Evolutionary conservation across 805 yeast species (phyloP), one percentile per base, ranked within the genome.

Genomic region (Myxozyma kluyveri): DNA sequence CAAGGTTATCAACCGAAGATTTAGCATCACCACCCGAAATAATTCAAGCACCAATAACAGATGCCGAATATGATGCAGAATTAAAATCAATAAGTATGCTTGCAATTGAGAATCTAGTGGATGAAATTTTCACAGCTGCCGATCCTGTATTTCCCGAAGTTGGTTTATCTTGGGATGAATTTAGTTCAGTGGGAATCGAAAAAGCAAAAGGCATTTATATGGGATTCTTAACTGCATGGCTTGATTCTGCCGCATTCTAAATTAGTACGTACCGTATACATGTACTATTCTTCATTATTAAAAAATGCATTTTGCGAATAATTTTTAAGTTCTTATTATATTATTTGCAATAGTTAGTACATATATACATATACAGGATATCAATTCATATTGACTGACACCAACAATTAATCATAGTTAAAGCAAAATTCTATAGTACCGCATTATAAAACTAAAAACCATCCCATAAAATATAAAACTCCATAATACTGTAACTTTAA

Each of bases 41-140:
- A 22, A 10, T 38, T 4, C 41, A 24, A n/a, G 12, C 41, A 10
- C 12, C 35, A n/a, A 19, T 43, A 14, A 24, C 19, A 9, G 57
- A 44, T 17, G 35, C 43, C 5, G 59, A 53, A 22, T 61, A 55
- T 39, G 57, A 52, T 18, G 50, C 60, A 3, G 59, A 56, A 35
- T 42, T 56, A 7, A 48, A 49, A 27, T 12, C 42, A 27, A 46
- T 44, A 14, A 49, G 40, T n/a, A 35, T 56, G 51, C 23, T n/a
- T 10, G 59, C 54, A 4, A 53, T 53, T 3, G 54, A 54, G 17
- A 37, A 37, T 7, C 29, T 56, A 12, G 57, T 56, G 12, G 26
- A 41, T n/a, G 57, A 56, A 26, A 49, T 56, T 3, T 56, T 56
- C 17, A 27, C 37, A 17, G 58, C 50, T 14, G 57, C 54, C n/a